Evolutionary conservation across 202 grass and related monocot genomes (phyloP), one percentile per base, ranked within the genome.

Genomic region (Brachypodium distachyon): DNA sequence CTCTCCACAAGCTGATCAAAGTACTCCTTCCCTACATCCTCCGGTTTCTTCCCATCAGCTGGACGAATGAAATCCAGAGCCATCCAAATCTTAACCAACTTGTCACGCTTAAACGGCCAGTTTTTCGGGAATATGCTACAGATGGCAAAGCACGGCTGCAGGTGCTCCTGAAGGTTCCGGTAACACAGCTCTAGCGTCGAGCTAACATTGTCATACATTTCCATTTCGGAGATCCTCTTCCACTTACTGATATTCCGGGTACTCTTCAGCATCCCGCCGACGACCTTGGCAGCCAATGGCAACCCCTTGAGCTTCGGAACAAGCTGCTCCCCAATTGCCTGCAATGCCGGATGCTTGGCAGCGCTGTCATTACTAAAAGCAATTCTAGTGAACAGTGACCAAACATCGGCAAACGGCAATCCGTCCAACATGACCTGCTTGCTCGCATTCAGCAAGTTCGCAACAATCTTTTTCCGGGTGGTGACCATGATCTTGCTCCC

Each of bases 21-120:
- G 63, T 91, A 87, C 1, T 78, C 27, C 5, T 38, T 68, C 7
- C 92, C 86, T 7, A 63, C 36, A 57, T 89, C 92, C 80, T 82
- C 85, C 57, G 72, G 34, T 22, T 2, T 53, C 13, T 5, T 32
- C 12, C 44, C 28, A 54, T 10, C 37, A 44, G 21, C 22, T 52
- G 43, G 8, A 19, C 17, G 22, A 37, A 89, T 78, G 46, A 93
- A 87, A 82, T 44, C 80, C 9, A 87, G 83, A 4, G 83, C 90
- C 76, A 93, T 93, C 90, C 90, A 93, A 40, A 93, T 82, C 78
- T 88, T 84, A 31, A 94, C 61, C 76, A 94, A 50, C 11, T 53
- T 81, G 33, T 88, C 80, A 2, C 72, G 75, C 57, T 88, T 77
- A 10, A 94, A 85, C 33, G 41, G 85, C 88, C 82, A 86, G 37